Base-by-base conservation (phyloP, 306 rosid species). In the Quercus variabilis region DNA sequence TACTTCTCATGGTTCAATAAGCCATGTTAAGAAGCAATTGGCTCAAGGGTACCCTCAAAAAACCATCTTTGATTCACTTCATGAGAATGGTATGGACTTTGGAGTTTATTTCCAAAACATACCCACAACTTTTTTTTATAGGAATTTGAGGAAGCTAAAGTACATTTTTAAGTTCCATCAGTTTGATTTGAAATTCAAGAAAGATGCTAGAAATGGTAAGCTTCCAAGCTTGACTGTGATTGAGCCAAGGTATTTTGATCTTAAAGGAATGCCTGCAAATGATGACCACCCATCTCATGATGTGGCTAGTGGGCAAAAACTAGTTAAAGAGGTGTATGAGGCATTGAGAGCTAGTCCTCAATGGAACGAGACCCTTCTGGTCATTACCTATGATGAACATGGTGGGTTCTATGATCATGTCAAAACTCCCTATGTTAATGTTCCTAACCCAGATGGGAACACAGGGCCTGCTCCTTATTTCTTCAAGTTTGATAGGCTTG, bases 221-320 rank as follows among this genome's bases (percentile, higher is more conserved):
- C 98, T 96, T 55, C 99, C 99, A 26, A 85, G 87, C 38, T 87
- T 96, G 73, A 89, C 90, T 0, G 98, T 96, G 83, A 96, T 96
- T 76, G 99, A 96, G 88, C 99, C 99, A 5, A 55, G 93, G 56
- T 96, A 96, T 73, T 96, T 93, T 55, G 99, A 96, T 73, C 88
- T 96, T 13, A 82, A 54, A 31, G 98, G 96, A 1, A 0, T 87
- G 41, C 92, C 97, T 1, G 99, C 97, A 0, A 93, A 93, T 67
- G 99, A 96, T 80, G 99, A 96, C 57, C 99, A 96, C 70, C 99
- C 99, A 51, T 96, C 99, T 52, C 99, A 96, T 86, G 99, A 96
- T 87, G 99, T 96, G 79, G 99, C 99, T 6, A 89, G 88, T 75
- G 99, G 99, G 69, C 99, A 96, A 80, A 96, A 89, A 88, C 77